Evolutionary conservation across 441 rosid genomes (phyloP).

Genomic region (Rhodomyrtus psidioides): DNA sequence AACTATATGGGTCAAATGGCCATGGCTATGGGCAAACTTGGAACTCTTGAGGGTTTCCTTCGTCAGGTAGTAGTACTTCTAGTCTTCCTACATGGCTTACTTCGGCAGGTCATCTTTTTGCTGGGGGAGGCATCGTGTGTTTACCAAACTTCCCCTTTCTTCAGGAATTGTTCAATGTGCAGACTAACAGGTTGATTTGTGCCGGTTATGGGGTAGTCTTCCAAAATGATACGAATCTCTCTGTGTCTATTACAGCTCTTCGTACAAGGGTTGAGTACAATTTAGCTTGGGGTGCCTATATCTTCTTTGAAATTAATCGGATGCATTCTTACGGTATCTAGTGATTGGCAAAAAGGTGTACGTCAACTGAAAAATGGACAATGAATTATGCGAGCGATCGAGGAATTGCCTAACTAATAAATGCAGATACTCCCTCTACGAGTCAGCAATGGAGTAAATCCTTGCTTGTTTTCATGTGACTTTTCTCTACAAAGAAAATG

Average conservation of each 20-base stretch:
- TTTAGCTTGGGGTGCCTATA: not conserved
- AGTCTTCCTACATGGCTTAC: not conserved
- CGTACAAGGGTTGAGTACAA: not conserved
- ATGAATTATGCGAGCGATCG: not conserved
- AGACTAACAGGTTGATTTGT: not conserved
- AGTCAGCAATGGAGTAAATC: not conserved
- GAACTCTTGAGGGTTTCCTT: constrained; percentile 71
- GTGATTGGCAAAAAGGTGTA: not conserved
- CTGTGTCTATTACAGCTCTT: not conserved
- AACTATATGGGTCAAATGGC: constrained; percentile 98
- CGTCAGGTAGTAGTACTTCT: constrained; percentile 43
- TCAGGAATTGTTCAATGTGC: not conserved
- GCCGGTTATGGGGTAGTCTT: not conserved
- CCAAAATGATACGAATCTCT: not conserved
- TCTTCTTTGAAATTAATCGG: not conserved
- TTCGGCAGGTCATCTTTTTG: not conserved
- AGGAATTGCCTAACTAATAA: not conserved
- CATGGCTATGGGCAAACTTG: constrained; percentile 92
- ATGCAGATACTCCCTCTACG: not conserved
- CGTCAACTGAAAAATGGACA: not conserved
- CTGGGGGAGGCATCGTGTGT: not conserved
- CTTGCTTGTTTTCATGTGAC: not conserved
- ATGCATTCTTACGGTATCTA: not conserved
- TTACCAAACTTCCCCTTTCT: not conserved
- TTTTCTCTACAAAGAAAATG: not conserved